Base-by-base conservation (phyloP, 2,329 filamentous ascomycete genomes). In the Botrytis paeoniae region DNA sequence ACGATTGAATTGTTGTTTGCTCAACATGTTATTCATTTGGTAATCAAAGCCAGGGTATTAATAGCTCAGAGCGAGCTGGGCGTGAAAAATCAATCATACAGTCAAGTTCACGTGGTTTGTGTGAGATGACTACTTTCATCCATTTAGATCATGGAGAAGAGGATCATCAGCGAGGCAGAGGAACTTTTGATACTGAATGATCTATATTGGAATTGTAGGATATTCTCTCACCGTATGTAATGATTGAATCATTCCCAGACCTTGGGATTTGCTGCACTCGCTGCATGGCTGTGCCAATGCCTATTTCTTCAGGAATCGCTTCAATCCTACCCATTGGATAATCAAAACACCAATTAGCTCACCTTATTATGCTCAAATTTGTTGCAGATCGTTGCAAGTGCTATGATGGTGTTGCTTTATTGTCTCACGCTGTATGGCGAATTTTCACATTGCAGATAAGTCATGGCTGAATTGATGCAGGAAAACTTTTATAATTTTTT, bases 21-120 rank as follows among this genome's bases (percentile, higher is more conserved):
- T n/a, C 12, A 18, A 51, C 14, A 32, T 20, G 1, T 5, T n/a
- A 7, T 8, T 39, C 35, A 39, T 25, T 29, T 41, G 1, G 0
- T 41, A n/a, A 3, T 9, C 1, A 4, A 29, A 20, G 7, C 22
- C 22, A 9, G 22, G 35, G 1, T 61, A 3, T 18, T 12, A 1
- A 37, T n/a, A 2, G 12, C 20, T n/a, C 20, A n/a, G 10, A 61
- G 35, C 0, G 22, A 5, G 22, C 6, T 61, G 59, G 35, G 9
- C 0, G 12, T 9, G 7, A 5, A 4, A 39, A 4, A 1, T 8
- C 32, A n/a, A 4, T 12, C 7, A 39, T n/a, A 1, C 2, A 14
- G 5, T n/a, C 0, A 12, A 2, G 3, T 25, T 20, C 43, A 39
- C 14, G 32, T 51, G 14, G 1, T 7, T 2, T 6, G 0, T 18